phyloP scores from a whole-genome alignment of 2,329 filamentous ascomycete species.

The Aspergillus costaricaensis region DNA sequence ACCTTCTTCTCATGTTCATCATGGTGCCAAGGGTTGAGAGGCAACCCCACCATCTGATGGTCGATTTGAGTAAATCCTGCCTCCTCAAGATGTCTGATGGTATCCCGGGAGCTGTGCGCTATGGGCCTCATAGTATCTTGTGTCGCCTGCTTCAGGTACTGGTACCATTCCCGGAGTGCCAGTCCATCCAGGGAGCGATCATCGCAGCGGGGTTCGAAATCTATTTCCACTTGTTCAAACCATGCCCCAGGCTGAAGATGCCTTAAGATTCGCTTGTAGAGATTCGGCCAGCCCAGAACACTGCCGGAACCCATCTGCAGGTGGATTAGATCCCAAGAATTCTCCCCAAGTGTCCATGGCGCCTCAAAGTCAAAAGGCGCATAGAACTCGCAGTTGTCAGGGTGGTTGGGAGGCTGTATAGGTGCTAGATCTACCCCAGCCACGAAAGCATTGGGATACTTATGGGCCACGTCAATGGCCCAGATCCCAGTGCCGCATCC shows the following conservation, averaged over 20 bases:
- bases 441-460: constrained; percentile 61
- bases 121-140: constrained; percentile 65
- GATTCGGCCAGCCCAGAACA: constrained; percentile 71
- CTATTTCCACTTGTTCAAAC: constrained; percentile 87
- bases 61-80: constrained; percentile 80
- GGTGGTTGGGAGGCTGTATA: constrained; percentile 69
- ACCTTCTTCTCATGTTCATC: constrained; percentile 67
- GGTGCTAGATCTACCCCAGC: constrained; percentile 63
- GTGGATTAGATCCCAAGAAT: constrained; percentile 81
- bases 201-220: constrained; percentile 74
- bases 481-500: constrained; percentile 91
- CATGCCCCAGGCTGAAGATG: constrained; percentile 76
- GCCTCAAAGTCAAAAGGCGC: constrained; percentile 75
- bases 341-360: constrained; percentile 67
- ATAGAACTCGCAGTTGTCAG: constrained; percentile 67
- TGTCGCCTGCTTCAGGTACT: constrained; percentile 68
- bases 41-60: constrained; percentile 68
- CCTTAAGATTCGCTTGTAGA: constrained; percentile 72
- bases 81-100: constrained; percentile 64
- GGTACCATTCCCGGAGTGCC: constrained; percentile 68
- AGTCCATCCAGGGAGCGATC: constrained; percentile 61
- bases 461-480: constrained; percentile 81
- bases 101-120: constrained; percentile 58
- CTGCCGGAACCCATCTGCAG: constrained; percentile 77
- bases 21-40: constrained; percentile 71